phyloP scores from a whole-genome alignment of 1,284 basidiomycete genomes.

The Moesziomyces sp. region DNA sequence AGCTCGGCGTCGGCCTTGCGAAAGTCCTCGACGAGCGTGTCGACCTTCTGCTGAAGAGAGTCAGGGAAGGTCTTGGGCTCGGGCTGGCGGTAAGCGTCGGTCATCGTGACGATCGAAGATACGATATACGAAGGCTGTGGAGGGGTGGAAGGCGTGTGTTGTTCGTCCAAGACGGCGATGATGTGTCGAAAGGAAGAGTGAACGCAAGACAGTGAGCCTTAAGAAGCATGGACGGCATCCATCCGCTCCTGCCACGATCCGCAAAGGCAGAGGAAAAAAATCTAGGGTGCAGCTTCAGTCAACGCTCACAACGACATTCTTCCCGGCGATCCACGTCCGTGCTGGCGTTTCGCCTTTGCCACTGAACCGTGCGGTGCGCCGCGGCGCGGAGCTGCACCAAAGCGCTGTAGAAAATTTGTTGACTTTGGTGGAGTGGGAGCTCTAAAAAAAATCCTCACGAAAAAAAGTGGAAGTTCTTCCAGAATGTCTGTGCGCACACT shows the following conservation, averaged over 20 bases:
- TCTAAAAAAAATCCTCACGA: slow-evolving; percentile 8
- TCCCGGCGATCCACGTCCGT: not conserved
- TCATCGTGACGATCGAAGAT: slow-evolving; percentile 4
- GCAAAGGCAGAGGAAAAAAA: slow-evolving; percentile 1
- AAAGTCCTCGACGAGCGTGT: slow-evolving; percentile 53
- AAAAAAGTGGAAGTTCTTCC: slow-evolving; percentile 37
- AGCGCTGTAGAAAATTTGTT: slow-evolving; percentile 1
- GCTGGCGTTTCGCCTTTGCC: not conserved
- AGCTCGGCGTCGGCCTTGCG: slow-evolving; percentile 54
- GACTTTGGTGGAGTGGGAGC: slow-evolving; percentile 7
- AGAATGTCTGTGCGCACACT: slow-evolving; percentile 19
- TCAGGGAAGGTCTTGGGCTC: slow-evolving; percentile 48
- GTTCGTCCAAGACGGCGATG: not conserved
- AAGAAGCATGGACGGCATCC: slow-evolving; percentile 1
- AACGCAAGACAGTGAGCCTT: not conserved
- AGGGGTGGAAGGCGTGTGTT: not conserved
- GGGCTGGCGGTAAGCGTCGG: slow-evolving; percentile 40
- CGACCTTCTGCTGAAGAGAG: slow-evolving; percentile 44
- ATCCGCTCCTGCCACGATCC: slow-evolving; percentile 1
- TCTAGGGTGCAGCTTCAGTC: not conserved
- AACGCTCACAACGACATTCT: not conserved
- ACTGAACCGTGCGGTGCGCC: not conserved
- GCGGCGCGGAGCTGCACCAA: not conserved
- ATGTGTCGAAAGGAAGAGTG: not conserved
- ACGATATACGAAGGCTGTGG: no score